Base-by-base conservation (phyloP, 768 basidiomycete species). In the Strobilomyces confusus region DNA sequence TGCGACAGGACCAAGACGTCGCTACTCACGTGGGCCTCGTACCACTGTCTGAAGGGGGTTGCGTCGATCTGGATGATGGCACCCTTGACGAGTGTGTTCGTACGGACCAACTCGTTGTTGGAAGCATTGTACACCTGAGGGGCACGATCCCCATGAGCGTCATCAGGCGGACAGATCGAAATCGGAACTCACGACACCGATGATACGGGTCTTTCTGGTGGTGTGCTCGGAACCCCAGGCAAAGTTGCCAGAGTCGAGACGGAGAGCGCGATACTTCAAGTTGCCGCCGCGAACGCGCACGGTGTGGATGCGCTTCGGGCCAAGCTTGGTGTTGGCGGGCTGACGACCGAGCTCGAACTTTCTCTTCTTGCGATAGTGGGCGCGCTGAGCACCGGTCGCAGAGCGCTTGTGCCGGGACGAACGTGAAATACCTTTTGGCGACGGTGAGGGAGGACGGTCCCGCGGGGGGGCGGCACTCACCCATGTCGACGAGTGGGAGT, bases 291-390 rank as follows among this genome's bases (percentile, higher is more conserved):
- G 91, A 36, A 88, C 87, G 68, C 97, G 91, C 59, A 99, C 94
- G 51, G 84, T 82, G 78, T 98, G 97, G 66, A 99, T 77, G 56
- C 97, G 91, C 80, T 98, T 98, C 51, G 87, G 68, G 47, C 97
- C 95, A 60, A 99, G 86, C 80, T 92, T 98, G 70, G 97, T 99
- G 82, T 78, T 93, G 63, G 97, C 97, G 54, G 97, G 80, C 73
- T 98, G 97, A 71, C 97, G 93, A 71, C 95, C 97, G 67, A 98
- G 86, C 82, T 99, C 97, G 77, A 98, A 98, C 80, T 98, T 98
- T 87, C 97, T 87, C 92, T 98, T 99, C 84, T 99, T 99, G 82
- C 95, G 92, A 80, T 94, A 95, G 78, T 89, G 85, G 65, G 93
- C 85, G 66, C 89, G 87, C 75, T 93, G 89, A 55, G 89, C 92